Percentiles rank a stretch among this genome's conserved stretches.
Evolutionary conservation across 1,284 basidiomycete species (phyloP).

Genomic region (Trichosporon inkin): DNA sequence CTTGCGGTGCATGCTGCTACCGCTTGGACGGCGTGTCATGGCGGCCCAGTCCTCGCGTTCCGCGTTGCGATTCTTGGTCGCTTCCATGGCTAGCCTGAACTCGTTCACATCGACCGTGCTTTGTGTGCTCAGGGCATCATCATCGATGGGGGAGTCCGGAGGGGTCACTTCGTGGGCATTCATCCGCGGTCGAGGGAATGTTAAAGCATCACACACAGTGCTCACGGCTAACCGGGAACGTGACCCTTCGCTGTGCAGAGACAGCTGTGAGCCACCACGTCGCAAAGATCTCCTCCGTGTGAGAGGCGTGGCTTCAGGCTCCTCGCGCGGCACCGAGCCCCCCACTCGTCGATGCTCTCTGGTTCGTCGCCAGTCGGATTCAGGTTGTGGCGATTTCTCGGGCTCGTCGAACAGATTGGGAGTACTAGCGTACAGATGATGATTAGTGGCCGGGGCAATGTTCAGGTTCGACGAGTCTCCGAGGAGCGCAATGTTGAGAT

Average conservation of each 20-base stretch:
- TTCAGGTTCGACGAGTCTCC: not conserved
- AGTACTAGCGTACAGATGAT: not conserved
- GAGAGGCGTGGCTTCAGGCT: not conserved
- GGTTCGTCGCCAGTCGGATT: not conserved
- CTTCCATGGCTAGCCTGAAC: slow-evolving; percentile 13
- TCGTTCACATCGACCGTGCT: slow-evolving; percentile 9
- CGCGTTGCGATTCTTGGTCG: slow-evolving; percentile 15
- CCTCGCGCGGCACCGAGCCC: not conserved
- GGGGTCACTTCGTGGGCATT: slow-evolving; percentile 41
- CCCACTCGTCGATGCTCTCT: not conserved
- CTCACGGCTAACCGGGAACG: slow-evolving; percentile 17
- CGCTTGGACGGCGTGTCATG: slow-evolving; percentile 6
- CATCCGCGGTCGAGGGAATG: slow-evolving; percentile 39
- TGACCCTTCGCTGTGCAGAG: slow-evolving; percentile 23
- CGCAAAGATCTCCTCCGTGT: slow-evolving; percentile 1
- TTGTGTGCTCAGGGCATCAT: slow-evolving; percentile 6
- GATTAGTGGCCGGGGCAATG: not conserved
- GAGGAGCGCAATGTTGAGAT: not conserved
- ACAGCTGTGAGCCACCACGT: slow-evolving; percentile 22
- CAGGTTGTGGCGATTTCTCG: not conserved
- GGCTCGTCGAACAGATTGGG: not conserved
- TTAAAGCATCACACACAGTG: slow-evolving; percentile 41
- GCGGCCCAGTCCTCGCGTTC: slow-evolving; percentile 25
- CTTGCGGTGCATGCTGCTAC: slow-evolving; percentile 9
- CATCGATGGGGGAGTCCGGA: slow-evolving; percentile 28